phyloP scores from a whole-genome alignment of 805 yeast genomes.

The Debaryomyces prosopidis region DNA sequence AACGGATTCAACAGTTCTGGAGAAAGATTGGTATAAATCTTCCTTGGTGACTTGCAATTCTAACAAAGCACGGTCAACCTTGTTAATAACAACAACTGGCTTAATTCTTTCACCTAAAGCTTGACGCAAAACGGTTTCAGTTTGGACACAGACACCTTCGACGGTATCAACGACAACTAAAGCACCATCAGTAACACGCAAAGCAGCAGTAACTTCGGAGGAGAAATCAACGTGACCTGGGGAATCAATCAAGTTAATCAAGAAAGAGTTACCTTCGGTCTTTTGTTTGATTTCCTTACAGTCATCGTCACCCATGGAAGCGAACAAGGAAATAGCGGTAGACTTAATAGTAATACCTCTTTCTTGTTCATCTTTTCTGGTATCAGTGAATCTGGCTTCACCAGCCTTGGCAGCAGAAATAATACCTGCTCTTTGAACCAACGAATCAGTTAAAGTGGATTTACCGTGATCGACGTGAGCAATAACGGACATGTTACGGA shows the following conservation, averaged over 20 bases:
- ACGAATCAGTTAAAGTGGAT: conserved; percentile 98
- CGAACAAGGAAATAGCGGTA: conserved; percentile 94
- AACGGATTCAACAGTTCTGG: conserved; percentile 99
- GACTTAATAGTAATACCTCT: conserved; percentile 99
- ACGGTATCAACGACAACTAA: conserved; percentile 98
- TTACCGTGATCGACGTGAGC: conserved; percentile 99
- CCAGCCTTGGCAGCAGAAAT: conserved; percentile 99
- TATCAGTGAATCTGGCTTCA: conserved; percentile 99
- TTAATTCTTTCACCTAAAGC: conserved; percentile 98
- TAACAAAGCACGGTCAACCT: conserved; percentile 98
- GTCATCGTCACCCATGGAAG: conserved; percentile 85
- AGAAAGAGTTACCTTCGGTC: conserved; percentile 90
- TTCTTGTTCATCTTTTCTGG: conserved; percentile 99
- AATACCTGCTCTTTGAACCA: conserved; percentile 99
- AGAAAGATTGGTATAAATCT: conserved; percentile 96
- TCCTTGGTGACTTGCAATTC: conserved; percentile 99
- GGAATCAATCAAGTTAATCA: conserved; percentile 97
- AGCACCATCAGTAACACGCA: conserved; percentile 99
- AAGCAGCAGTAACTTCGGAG: conserved; percentile 99
- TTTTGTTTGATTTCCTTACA: conserved; percentile 88
- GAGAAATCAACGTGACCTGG: conserved; percentile 99
- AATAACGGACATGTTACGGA: conserved; percentile 99
- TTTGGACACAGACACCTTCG: conserved; percentile 99
- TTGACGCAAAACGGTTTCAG: conserved; percentile 99
- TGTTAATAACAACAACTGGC: conserved; percentile 98